Percentiles rank a stretch among this genome's conserved stretches.
Conservation (phyloP, 106 monocot genomes). For the Dendrobium chrysotoxum region DNA sequence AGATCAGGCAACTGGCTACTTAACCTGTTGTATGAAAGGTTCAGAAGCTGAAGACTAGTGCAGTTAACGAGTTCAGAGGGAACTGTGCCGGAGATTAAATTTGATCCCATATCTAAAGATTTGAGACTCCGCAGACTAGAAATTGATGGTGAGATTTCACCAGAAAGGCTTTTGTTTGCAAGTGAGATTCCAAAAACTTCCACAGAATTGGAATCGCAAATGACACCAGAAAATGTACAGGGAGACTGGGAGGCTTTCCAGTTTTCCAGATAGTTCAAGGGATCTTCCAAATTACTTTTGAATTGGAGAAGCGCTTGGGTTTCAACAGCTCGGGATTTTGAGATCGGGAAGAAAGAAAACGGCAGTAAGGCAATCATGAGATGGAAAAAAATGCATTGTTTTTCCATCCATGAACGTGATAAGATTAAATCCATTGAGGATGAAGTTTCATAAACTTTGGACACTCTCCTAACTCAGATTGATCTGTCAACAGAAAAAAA, state of each 20-base stretch:
- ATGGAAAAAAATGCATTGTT: slow-evolving; percentile 7
- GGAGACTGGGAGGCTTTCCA: slow-evolving; percentile 45
- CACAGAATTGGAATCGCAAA: slow-evolving; percentile 38
- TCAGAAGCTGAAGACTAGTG: slow-evolving; percentile 47
- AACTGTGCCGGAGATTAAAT: slow-evolving; percentile 36
- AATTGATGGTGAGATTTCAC: slow-evolving; percentile 49
- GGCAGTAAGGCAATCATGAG: slow-evolving; percentile 16
- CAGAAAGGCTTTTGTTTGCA: slow-evolving; percentile 46
- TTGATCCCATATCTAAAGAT: slow-evolving; percentile 36
- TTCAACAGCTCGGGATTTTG: slow-evolving; percentile 21
- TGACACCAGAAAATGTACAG: slow-evolving; percentile 52
- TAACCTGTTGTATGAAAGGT: slow-evolving; percentile 56
- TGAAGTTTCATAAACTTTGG: slow-evolving; percentile 4
- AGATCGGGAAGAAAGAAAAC: slow-evolving; percentile 15
- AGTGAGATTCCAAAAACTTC: slow-evolving; percentile 53
- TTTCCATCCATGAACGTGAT: slow-evolving; percentile 16
- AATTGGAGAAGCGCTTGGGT: slow-evolving; percentile 48
- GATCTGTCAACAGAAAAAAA: background rate
- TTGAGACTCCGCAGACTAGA: slow-evolving; percentile 24
- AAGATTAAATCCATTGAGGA: background rate
- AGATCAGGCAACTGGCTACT: slow-evolving; percentile 57
- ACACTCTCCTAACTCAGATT: background rate
- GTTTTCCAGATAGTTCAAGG: slow-evolving; percentile 34
- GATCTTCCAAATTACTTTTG: slow-evolving; percentile 49
- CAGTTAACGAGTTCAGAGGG: slow-evolving; percentile 43